Conservation (phyloP, 257 asterid species). For the Gynochthodes officinalis region DNA sequence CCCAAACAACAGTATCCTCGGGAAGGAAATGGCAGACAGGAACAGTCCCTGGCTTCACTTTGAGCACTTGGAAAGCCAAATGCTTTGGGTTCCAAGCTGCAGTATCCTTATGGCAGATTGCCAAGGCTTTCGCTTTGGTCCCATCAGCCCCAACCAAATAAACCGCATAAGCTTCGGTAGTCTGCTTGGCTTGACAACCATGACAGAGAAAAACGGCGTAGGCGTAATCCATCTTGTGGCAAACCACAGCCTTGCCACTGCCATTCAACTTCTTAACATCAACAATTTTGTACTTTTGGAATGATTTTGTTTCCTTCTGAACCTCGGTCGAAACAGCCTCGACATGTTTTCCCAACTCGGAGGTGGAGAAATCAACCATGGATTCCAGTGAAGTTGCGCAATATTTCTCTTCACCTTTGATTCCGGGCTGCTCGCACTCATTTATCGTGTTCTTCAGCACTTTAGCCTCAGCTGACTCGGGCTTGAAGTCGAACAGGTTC, state of each 20-base stretch:
- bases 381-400: constrained; percentile 87
- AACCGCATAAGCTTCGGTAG: constrained; percentile 51
- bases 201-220: constrained; percentile 89
- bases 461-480: constrained; percentile 48
- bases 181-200: constrained; percentile 33
- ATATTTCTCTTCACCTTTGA: constrained; percentile 55
- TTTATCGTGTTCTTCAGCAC: constrained; percentile 48
- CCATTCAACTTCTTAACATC: constrained; percentile 36
- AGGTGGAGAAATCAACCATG: constrained; percentile 70
- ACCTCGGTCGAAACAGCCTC: constrained; percentile 56
- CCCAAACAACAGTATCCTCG: constrained; percentile 85
- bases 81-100: constrained; percentile 90
- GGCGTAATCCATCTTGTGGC: constrained; percentile 62
- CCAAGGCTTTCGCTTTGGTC: constrained; percentile 61
- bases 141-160: constrained; percentile 54
- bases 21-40: constrained; percentile 96
- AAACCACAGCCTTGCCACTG: constrained; percentile 31
- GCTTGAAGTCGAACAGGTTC: constrained; percentile 37
- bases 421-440: constrained; percentile 57
- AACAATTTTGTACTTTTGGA: constrained; percentile 35
- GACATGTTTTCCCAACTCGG: constrained; percentile 52
- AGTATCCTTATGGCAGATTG: constrained; percentile 77
- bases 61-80: constrained; percentile 84
- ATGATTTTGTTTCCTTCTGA: constrained; percentile 13
- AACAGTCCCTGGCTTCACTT: constrained; percentile 78